These are phyloP conservation scores for Colletotrichum coccodes DNA, from an alignment of 2,329 filamentous ascomycete genomes.

Conservation along the genomic window DNA sequence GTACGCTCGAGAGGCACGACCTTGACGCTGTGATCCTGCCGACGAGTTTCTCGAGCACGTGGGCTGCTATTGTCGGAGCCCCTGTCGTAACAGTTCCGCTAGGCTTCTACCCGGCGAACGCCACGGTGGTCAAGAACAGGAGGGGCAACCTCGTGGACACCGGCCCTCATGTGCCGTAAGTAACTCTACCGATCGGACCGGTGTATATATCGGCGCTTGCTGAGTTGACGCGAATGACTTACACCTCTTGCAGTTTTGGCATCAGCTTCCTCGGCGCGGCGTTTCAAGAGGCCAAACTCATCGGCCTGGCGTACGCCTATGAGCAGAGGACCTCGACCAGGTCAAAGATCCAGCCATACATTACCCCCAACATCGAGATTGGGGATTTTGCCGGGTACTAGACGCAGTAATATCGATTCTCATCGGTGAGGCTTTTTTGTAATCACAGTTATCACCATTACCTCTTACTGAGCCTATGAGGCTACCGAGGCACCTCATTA, in stretches of 20 bases:
- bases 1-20: slow-evolving; percentile 62
- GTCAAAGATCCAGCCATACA: slow-evolving; percentile 39
- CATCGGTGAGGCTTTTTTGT: no score
- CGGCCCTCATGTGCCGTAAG: slow-evolving; percentile 34
- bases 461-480: no score
- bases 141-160: slow-evolving; percentile 31
- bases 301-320: slow-evolving; percentile 74
- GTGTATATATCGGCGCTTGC: no score
- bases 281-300: slow-evolving; percentile 69
- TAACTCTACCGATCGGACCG: no score
- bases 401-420: no score
- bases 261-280: slow-evolving; percentile 68
- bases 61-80: slow-evolving; percentile 36
- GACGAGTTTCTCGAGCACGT: slow-evolving; percentile 45
- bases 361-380: slow-evolving; percentile 45
- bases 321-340: slow-evolving; percentile 64
- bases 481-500: no score
- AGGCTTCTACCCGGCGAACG: slow-evolving; percentile 50
- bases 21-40: slow-evolving; percentile 71
- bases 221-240: background rate
- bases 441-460: no score
- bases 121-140: slow-evolving; percentile 26
- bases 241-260: slow-evolving; percentile 58
- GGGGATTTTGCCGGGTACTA: slow-evolving; percentile 36
- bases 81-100: slow-evolving; percentile 72